These are phyloP conservation scores for Cryptococcus sp. DNA, from an alignment of 1,284 basidiomycete genomes.

Conservation along the genomic window DNA sequence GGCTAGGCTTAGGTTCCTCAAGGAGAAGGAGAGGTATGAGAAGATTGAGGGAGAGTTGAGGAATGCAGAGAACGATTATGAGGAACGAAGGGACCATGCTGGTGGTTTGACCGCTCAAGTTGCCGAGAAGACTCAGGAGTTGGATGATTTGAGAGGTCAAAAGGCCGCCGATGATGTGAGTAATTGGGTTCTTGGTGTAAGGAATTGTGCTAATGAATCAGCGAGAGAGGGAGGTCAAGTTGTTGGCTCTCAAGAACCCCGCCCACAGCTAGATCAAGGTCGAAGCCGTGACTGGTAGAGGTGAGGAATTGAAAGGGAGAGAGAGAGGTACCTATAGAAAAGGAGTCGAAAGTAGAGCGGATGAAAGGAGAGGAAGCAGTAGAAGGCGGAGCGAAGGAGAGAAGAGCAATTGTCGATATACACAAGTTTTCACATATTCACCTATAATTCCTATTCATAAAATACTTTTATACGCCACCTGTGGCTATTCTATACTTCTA, in stretches of 20 bases:
- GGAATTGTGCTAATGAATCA: constrained; percentile 9
- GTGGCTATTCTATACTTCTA: too few species aligned
- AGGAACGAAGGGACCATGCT: constrained; percentile 44
- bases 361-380: too few species aligned
- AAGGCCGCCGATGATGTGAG: constrained; percentile 51
- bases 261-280: constrained; percentile 33
- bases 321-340: too few species aligned
- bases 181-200: constrained; percentile 1
- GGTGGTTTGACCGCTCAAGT: constrained; percentile 41
- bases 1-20: constrained; percentile 46
- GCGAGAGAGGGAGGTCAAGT: constrained; percentile 49
- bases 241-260: constrained; percentile 46
- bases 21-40: constrained; percentile 49
- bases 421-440: too few species aligned
- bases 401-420: too few species aligned
- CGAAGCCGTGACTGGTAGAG: too few species aligned
- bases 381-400: too few species aligned
- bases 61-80: constrained; percentile 47
- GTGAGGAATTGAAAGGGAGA: too few species aligned
- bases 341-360: too few species aligned
- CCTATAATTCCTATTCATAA: too few species aligned
- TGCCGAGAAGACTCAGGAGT: constrained; percentile 45
- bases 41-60: constrained; percentile 43
- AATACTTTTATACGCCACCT: too few species aligned
- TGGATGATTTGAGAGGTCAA: constrained; percentile 48